These are phyloP conservation scores for Fusarium protoensiforme DNA, from an alignment of 2,329 filamentous ascomycete genomes.

Conservation along the genomic window DNA sequence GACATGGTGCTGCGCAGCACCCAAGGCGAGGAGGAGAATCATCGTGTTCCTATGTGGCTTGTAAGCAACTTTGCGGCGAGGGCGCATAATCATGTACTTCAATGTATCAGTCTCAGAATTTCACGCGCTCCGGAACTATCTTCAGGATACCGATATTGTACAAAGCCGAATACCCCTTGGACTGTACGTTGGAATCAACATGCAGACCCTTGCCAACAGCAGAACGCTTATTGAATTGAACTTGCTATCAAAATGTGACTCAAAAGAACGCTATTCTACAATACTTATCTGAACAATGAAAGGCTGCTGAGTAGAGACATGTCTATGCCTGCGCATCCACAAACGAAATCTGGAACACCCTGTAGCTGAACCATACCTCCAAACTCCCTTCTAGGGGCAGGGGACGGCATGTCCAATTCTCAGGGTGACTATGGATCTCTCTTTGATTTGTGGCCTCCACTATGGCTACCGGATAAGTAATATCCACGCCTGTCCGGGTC, in stretches of 20 bases:
- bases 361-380: not conserved
- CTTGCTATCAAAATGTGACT: not conserved
- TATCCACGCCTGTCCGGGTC: not conserved
- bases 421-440: not conserved
- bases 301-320: not conserved
- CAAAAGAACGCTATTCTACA: not conserved
- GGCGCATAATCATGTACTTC: no score
- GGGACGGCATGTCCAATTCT: not conserved
- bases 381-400: not conserved
- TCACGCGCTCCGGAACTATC: no score
- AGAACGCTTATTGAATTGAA: not conserved
- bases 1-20: no score
- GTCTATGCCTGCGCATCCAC: not conserved
- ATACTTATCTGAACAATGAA: not conserved
- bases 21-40: no score
- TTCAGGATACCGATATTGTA: not conserved
- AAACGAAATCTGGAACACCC: not conserved
- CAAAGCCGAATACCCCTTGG: not conserved
- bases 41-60: no score
- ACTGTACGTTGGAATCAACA: not conserved
- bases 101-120: no score
- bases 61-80: no score
- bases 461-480: not conserved
- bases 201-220: not conserved
- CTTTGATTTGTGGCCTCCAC: not conserved